Base-by-base conservation (phyloP, 2,329 filamentous ascomycete species). In the Fusarium piperis region DNA sequence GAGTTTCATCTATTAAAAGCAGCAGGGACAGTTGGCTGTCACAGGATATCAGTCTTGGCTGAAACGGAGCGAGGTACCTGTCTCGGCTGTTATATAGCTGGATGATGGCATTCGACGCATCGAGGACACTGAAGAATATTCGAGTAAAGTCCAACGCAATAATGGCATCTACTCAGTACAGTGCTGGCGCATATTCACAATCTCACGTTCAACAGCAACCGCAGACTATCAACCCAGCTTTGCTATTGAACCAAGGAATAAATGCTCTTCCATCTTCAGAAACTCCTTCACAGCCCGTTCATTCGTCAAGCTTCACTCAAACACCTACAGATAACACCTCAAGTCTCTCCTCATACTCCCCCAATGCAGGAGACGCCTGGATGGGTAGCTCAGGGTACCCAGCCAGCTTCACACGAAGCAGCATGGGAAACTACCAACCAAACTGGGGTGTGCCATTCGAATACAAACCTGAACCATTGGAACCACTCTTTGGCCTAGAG, bases 351-450 rank as follows among this genome's bases (percentile, higher is more conserved):
- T 65, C 71, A 23, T 71, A 69, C 10, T 11, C 36, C 4, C 23
- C 2, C 1, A 35, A 16, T 2, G 20, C 52, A 12, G n/a, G 56
- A 6, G n/a, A 64, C 3, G 16, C 30, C 0, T 75, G 71, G 65
- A 74, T 76, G 72, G 74, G 72, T 10, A 68, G 74, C 6, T 46
- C 59, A 1, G 74, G 74, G 2, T 76, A 67, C 18, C 57, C 74
- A 13, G 5, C 56, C 16, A 35, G 56, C 18, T 75, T 75, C n/a
- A 53, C 53, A 5, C 58, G 59, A 33, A 33, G 30, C 15, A 48
- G 32, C 1, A 65, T 76, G 61, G 62, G 72, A 2, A 41, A 75
- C 23, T 51, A 53, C 1, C 26, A 10, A 12, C 3, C 13, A 20
- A n/a, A 16, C 1, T 46, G 38, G 38, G 13, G 38, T 8, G 6